phyloP scores from a whole-genome alignment of 192 early-diverging fungal species.

The Radiomyces spectabilis region DNA sequence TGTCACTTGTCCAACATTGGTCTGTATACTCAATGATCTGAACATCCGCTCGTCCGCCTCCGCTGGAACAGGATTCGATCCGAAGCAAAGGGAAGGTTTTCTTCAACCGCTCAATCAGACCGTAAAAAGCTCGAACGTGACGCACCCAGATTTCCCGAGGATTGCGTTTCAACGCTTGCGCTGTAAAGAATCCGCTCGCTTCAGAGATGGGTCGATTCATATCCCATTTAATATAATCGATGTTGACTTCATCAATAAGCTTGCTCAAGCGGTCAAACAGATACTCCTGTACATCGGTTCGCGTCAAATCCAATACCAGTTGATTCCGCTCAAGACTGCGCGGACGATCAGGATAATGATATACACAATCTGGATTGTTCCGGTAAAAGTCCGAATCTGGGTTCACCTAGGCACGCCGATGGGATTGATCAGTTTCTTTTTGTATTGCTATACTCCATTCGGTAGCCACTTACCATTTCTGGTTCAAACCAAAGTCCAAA shows the following conservation, averaged over 20 bases:
- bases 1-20: slow-evolving; percentile 10
- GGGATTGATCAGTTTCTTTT: too few species aligned
- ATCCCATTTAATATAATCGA: slow-evolving; percentile 25
- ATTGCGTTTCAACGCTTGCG: neutral
- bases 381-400: slow-evolving; percentile 13
- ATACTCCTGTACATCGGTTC: slow-evolving; percentile 9
- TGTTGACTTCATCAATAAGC: neutral
- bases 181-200: too few species aligned
- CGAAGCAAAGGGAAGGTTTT: neutral
- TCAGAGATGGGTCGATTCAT: slow-evolving; percentile 18
- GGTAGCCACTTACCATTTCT: slow-evolving; percentile 21
- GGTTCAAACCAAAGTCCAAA: slow-evolving; percentile 23
- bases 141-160: slow-evolving; percentile 5
- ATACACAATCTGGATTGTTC: slow-evolving; percentile 17
- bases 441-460: too few species aligned
- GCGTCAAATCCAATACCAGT: slow-evolving; percentile 9
- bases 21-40: neutral
- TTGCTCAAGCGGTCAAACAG: neutral
- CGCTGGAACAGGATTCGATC: slow-evolving; percentile 19
- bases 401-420: slow-evolving; percentile 11
- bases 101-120: neutral
- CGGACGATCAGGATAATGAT: slow-evolving; percentile 8
- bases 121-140: slow-evolving; percentile 5
- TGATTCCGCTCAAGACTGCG: slow-evolving; percentile 3
- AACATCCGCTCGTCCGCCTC: slow-evolving; percentile 14